Evolutionary conservation across 495 filamentous ascomycete genomes (phyloP), one percentile per base, ranked within the genome.

Genomic region (Podospora anserina): DNA sequence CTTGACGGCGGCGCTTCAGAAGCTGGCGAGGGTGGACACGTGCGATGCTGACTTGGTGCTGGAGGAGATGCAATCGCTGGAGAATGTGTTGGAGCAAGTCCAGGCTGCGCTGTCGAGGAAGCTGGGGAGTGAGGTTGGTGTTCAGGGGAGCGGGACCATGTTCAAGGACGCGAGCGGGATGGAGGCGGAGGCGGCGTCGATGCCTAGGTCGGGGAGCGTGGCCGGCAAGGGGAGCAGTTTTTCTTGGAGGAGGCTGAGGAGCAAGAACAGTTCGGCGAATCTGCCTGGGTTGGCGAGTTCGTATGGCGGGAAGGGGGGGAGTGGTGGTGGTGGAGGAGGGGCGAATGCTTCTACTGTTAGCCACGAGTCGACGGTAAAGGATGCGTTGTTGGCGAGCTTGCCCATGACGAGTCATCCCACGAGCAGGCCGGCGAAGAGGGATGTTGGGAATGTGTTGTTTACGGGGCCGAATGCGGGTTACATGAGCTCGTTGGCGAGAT

Each of bases 1-100:
- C 49, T 82, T 99, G 53, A 97, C 94, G 7, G 96, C 95, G 2
- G 94, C 95, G 18, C 82, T 99, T 58, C 84, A 91, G 58, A 94
- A 92, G 74, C 84, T 99, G 30, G 86, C 88, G 18, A 86, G 87
- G 64, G 93, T 97, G 5, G 93, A 97, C 71, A 93, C 88, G 2
- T 89, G 88, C 68, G 94, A 98, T 76, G 92, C 94, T 2, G 93
- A 96, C 71, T 91, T 93, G 20, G 88, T 99, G 18, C 81, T 96
- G 34, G 94, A 97, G 72, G 95, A 99, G 76, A 96, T 99, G 92
- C 92, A 97, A 75, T 82, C 87, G n/a, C 84, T 99, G 30, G 95
- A 99, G 79, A 84, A 82, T 65, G 84, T 97, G 49, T 84, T 99
- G 32, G 95, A 98, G 73, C 89, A 93, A 73, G 92, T 91, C 0